A percentile compares a stretch with the other conserved stretches of the same genome.
Evolutionary conservation across 2,329 filamentous ascomycete species (phyloP).

Genomic region (Chaetomium strumarium): DNA sequence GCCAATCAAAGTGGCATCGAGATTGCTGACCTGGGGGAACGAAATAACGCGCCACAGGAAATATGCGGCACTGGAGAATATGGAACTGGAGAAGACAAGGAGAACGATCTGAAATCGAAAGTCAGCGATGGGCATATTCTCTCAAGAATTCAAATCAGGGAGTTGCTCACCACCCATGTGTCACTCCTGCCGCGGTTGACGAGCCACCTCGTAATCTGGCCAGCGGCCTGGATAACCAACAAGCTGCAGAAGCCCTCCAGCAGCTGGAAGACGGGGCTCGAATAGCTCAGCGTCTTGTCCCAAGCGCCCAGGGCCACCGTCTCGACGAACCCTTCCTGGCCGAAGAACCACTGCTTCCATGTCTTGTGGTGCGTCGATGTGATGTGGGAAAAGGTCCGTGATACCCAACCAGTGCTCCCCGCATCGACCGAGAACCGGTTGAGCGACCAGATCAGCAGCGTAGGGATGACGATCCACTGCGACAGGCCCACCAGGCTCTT

Average conservation of each 20-base stretch:
- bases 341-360: constrained; percentile 80
- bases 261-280: constrained; percentile 89
- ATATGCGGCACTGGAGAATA: constrained; percentile 90
- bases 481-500: constrained; percentile 64
- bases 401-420: constrained; percentile 72
- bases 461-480: constrained; percentile 83
- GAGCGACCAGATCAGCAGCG: constrained; percentile 87
- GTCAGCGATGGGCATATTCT: constrained; percentile 23
- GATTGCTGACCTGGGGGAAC: constrained; percentile 87
- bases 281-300: constrained; percentile 85
- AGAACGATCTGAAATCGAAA: constrained; percentile 63
- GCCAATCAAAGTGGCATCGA: constrained; percentile 88
- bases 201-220: constrained; percentile 90
- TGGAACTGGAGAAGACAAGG: constrained; percentile 78
- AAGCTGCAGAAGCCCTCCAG: constrained; percentile 95
- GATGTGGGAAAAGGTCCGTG: constrained; percentile 66
- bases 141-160: not conserved
- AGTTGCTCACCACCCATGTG: constrained; percentile 77
- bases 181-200: constrained; percentile 91
- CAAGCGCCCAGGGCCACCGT: constrained; percentile 74
- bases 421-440: constrained; percentile 92
- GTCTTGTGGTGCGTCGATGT: constrained; percentile 51
- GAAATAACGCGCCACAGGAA: constrained; percentile 93
- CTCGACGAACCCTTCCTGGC: constrained; percentile 76
- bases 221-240: constrained; percentile 88